These are phyloP conservation scores for Pythium insidiosum DNA, from an alignment of 352 stramenopile genomes.

Conservation along the genomic window DNA sequence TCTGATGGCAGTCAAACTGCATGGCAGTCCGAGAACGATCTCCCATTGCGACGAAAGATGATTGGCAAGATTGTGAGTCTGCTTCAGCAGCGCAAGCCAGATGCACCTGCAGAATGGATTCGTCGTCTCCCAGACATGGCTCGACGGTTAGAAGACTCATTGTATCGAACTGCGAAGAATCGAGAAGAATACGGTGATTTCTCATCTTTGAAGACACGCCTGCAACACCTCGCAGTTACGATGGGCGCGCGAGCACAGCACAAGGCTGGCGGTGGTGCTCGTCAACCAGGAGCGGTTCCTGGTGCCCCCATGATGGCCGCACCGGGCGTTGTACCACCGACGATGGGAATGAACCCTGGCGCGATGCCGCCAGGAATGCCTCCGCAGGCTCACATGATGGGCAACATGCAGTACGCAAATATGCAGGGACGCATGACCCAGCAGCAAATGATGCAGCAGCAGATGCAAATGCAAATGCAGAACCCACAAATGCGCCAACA, in stretches of 20 bases:
- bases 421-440: constrained; percentile 66
- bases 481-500: constrained; percentile 78
- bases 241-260: constrained; percentile 81
- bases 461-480: constrained; percentile 80
- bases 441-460: constrained; percentile 68
- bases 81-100: constrained; percentile 94
- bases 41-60: constrained; percentile 83
- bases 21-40: constrained; percentile 84
- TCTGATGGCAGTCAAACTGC: constrained; percentile 42
- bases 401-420: constrained; percentile 61
- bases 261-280: constrained; percentile 50
- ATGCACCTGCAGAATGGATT: constrained; percentile 96
- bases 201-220: constrained; percentile 91
- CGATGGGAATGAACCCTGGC: constrained; percentile 21
- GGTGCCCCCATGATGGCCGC: constrained; percentile 17
- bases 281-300: constrained; percentile 19
- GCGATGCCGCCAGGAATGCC: constrained; percentile 31
- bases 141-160: constrained; percentile 94
- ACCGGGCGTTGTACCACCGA: constrained; percentile 7
- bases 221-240: constrained; percentile 94
- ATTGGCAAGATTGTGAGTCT: constrained; percentile 94
- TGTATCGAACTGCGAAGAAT: constrained; percentile 91
- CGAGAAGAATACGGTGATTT: constrained; percentile 96
- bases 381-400: constrained; percentile 48
- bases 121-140: constrained; percentile 97